Evolutionary conservation across 257 asterid genomes (phyloP), one percentile per base, ranked within the genome.

Genomic region (Plectranthus barbatus): DNA sequence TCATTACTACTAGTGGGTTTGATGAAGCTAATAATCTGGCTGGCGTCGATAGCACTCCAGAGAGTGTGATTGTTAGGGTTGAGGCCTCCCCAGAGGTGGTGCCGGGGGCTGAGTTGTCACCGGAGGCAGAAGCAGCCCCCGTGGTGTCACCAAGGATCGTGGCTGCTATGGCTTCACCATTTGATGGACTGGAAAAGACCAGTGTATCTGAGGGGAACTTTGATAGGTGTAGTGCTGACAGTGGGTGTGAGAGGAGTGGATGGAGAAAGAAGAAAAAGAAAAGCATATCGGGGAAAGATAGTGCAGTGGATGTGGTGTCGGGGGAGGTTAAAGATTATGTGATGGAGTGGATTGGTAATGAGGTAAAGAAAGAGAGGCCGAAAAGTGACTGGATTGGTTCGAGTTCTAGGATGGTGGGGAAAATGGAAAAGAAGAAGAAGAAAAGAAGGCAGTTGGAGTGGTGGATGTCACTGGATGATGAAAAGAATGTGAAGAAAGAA

Each of bases 291-390:
- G 95, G 97, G 36, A 90, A 73, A 70, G 99, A 93, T 70, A 74
- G 54, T 5, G 86, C 75, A 4, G 83, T 42, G 46, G 87, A 66
- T 12, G 70, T 44, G 4, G 95, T 83, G 33, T 78, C 93, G 0
- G 86, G 95, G 19, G 79, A 26, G 45, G 95, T 85, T 40, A 93
- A 90, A 72, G 97, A 93, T 69, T 90, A 93, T 44, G 99, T 90
- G 71, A 90, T 80, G 91, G 99, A 93, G 62, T 93, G 99, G 99
- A 90, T 93, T 31, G 92, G 96, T 26, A 90, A 57, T 63, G 99
- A 93, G 85, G 85, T 93, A 73, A 83, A 81, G 86, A 89, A 86
- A 71, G 97, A 90, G 86, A 85, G 87, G 73, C 99, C 97, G 0
- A 85, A 83, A 59, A 81, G 87, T 12, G 83, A 87, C 20, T 87